Base-by-base conservation (phyloP, 768 basidiomycete species). In the Fomitopsis pulvina region DNA sequence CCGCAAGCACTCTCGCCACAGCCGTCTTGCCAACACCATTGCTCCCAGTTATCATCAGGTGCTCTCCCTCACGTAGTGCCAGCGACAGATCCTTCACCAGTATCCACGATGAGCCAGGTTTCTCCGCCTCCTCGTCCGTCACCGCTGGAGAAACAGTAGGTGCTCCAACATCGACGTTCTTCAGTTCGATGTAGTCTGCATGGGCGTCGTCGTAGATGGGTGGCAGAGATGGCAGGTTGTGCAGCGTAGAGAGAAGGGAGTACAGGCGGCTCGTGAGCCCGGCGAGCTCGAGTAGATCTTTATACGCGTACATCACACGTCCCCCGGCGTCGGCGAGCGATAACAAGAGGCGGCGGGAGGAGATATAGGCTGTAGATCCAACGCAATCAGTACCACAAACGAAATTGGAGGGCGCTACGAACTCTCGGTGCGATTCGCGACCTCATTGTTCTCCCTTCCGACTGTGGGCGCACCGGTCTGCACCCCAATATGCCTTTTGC, bases 311-410 rank as follows among this genome's bases (percentile, higher is more conserved):
- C 94, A 98, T 97, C 41, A 97, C 70, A 28, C 95, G 77, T 0
- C 93, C 92, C 14, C 95, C 95, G 0, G 94, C 95, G 59, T 98
- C 95, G 1, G 95, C 93, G n/a, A 98, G 79, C 1, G 93, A 93
- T 27, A 97, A 76, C 2, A 98, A 75, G 0, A 97, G 77, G 10
- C 95, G 79, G 16, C 95, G 80, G 52, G 93, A 95, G 25, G 93
- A 94, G 44, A 98, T 92, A 64, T 98, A 98, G 6, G 85, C 83
- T 85, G 40, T 24, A 26, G 20, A 20, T 18, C 4, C 27, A 28
- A 1, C 25, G 1, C n/a, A 30, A 28, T 1, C 14, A 18, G 25
- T 16, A 18, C 39, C 22, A n/a, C 22, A 2, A 18, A 27, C 16
- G 45, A 22, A 11, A 10, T 34, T 8, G 21, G 18, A 24, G n/a